phyloP scores from a whole-genome alignment of 2,329 filamentous ascomycete species.

The Rhytidhysteron rufulum region DNA sequence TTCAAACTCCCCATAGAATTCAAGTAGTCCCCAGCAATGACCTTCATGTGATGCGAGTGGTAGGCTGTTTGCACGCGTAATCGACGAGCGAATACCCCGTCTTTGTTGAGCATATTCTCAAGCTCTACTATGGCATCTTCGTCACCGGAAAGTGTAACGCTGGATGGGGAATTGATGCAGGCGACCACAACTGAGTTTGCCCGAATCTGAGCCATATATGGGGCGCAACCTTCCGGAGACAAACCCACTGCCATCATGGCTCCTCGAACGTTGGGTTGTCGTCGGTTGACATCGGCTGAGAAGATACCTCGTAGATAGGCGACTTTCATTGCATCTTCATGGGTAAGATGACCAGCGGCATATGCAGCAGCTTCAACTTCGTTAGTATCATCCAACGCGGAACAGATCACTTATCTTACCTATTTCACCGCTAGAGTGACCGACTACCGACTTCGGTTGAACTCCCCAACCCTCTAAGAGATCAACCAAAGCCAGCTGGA shows the following conservation, averaged over 20 bases:
- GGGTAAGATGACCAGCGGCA: constrained; percentile 6
- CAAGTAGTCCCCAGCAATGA: background rate
- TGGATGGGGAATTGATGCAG: constrained; percentile 27
- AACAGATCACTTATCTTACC: too few species aligned
- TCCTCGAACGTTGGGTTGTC: background rate
- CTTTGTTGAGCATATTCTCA: background rate
- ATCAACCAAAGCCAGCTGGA: constrained; percentile 12
- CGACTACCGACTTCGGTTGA: constrained; percentile 5
- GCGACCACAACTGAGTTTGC: background rate
- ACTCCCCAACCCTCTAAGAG: constrained; percentile 8
- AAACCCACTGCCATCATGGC: background rate
- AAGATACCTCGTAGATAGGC: constrained; percentile 8
- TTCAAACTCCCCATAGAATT: too few species aligned
- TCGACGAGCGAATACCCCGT: background rate
- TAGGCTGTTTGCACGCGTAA: background rate
- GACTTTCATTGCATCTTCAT: constrained; percentile 1
- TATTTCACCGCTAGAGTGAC: constrained; percentile 13
- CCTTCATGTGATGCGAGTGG: background rate
- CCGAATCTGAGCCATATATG: background rate
- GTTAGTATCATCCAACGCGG: too few species aligned
- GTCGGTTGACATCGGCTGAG: background rate
- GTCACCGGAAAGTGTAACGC: background rate
- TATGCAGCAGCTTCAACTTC: constrained; percentile 15
- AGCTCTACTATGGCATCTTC: background rate
- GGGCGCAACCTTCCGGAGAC: background rate